Evolutionary conservation across 331 rosid genomes (phyloP).

Genomic region (Rosa hybrid): DNA sequence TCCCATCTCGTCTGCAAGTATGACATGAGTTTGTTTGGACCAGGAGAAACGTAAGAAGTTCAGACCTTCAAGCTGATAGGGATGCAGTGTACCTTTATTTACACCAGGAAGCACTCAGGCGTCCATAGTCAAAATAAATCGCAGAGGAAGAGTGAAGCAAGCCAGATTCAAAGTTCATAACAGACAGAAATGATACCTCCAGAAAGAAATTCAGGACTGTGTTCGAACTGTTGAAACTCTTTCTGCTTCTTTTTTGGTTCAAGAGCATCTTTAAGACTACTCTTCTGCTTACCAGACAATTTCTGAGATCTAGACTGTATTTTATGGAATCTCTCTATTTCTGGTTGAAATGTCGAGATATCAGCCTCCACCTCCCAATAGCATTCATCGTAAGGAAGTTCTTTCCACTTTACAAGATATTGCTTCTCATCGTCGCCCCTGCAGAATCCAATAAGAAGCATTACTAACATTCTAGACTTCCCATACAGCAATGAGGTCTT

Average conservation of each 20-base stretch:
- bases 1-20: constrained; percentile 99
- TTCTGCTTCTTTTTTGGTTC: constrained; percentile 71
- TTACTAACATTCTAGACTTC: not conserved
- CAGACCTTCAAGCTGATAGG: constrained; percentile 99
- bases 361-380: constrained; percentile 92
- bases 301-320: constrained; percentile 67
- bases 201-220: constrained; percentile 81
- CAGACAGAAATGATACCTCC: constrained; percentile 52
- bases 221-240: constrained; percentile 92
- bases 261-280: constrained; percentile 46
- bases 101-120: constrained; percentile 32
- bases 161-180: constrained; percentile 15
- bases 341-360: constrained; percentile 91
- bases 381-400: constrained; percentile 92
- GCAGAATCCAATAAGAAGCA: constrained; percentile 32
- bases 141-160: constrained; percentile 9
- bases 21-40: constrained; percentile 99
- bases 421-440: constrained; percentile 85
- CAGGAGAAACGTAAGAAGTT: constrained; percentile 95
- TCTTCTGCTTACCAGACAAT: constrained; percentile 61
- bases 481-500: not conserved
- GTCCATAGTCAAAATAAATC: constrained; percentile 29
- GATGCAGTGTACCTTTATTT: constrained; percentile 81
- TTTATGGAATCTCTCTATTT: constrained; percentile 78
- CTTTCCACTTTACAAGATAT: constrained; percentile 95